Evolutionary conservation across 495 filamentous ascomycete species (phyloP), one percentile per base, ranked within the genome.

Genomic region (Beverwykella pulmonaria): DNA sequence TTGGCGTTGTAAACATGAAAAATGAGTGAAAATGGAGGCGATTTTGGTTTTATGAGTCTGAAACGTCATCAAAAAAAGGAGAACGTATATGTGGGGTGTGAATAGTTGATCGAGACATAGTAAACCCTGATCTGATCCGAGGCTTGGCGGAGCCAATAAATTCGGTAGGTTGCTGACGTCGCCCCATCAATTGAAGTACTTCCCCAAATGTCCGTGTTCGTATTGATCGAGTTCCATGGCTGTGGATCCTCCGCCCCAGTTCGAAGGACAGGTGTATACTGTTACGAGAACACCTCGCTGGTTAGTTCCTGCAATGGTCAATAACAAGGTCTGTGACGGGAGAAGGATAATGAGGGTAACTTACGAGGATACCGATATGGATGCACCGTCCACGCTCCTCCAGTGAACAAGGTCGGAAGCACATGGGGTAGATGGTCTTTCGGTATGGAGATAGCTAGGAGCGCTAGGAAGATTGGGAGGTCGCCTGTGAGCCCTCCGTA

Each of bases 401-500:
- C 26, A 8, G n/a, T 17, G 52, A 71, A 73, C n/a, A 57, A 30
- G 4, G 0, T 58, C 4, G 54, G 39, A 10, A 73, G 46, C 17
- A 44, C 49, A 22, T 47, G 41, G 3, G 30, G 25, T 36, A 68
- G 52, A 7, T 47, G 23, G 0, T 68, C 44, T 1, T n/a, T 34
- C 2, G n/a, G 22, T 26, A 71, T 44, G 0, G 73, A 71, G 58
- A 73, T 68, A 2, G 74, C 73, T 9, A 76, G 50, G 12, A 77
- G 65, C 20, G 61, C 69, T 1, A 77, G 61, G n/a, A 77, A 63
- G 12, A 77, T 54, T 1, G 73, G 69, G 7, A 77, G 61, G 6
- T 77, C 75, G 1, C 75, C 75, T 41, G 39, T 63, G 6, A 77
- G 50, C 0, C 70, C 72, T 1, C 75, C 75, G 53, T 71, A 62